Base-by-base conservation (phyloP, 1,284 basidiomycete species). In the Ceratobasidium sp. region DNA sequence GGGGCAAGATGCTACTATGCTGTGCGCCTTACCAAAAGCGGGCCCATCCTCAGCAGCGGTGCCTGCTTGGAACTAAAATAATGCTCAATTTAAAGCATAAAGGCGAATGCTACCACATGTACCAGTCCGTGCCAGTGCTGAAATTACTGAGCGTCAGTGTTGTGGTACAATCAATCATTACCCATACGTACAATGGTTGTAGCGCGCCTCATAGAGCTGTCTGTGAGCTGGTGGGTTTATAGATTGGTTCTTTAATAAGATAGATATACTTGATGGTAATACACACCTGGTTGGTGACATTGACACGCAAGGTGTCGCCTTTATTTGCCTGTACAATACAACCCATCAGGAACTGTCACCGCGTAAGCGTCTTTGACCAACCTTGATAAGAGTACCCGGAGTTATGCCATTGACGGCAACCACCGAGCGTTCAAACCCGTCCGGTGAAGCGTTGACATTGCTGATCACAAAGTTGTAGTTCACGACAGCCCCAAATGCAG, bases 51-150 rank as follows among this genome's bases (percentile, higher is more conserved):
- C 62, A 29, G 42, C 50, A 10, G 62, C 62, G 5, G 62, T 53
- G 15, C 50, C 38, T 17, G 50, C 43, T 54, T 67, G 62, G 20
- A 67, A 67, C 62, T 67, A 22, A 7, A 17, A 42, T 42, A 67
- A 29, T 45, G 13, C 20, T 5, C 15, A 22, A 10, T 4, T 40
- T 13, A 35, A 34, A 27, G 17, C 31, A 34, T 12, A n/a, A 17
- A 54, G 20, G n/a, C 42, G 38, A 5, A n/a, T 0, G 25, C 13
- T 25, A 40, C 38, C 38, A 20, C 17, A 43, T 50, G 22, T 67
- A 67, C 62, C 35, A 67, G 27, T 17, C 62, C 62, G 20, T 67
- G 62, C 62, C 62, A 67, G 29, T 67, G 62, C 62, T 67, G 35
- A n/a, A 6, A 42, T 25, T 22, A 5, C 4, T 13, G 5, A 38